Evolutionary conservation across 495 filamentous ascomycete species (phyloP).

Genomic region (Monascus purpureus): DNA sequence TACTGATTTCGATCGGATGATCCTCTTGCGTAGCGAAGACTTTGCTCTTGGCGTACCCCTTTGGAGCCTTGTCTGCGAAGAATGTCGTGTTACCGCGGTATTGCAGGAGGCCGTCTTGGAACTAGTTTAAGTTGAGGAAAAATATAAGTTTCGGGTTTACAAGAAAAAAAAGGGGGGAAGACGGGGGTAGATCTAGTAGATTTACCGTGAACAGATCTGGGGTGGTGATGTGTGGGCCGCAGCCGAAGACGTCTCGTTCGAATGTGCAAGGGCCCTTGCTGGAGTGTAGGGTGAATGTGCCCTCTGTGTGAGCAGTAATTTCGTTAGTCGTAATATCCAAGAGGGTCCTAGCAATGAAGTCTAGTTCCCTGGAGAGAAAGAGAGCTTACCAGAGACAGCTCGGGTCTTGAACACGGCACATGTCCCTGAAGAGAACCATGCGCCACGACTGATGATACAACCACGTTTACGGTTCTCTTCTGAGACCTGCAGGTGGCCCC

Average conservation of each 20-base stretch:
- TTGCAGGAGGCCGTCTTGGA: constrained; percentile 28
- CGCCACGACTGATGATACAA: constrained; percentile 55
- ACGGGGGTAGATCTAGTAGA: too few species aligned
- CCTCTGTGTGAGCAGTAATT: constrained; percentile 24
- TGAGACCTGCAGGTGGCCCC: constrained; percentile 45
- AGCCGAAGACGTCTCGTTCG: constrained; percentile 32
- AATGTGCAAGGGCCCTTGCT: constrained; percentile 46
- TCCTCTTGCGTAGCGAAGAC: constrained; percentile 20
- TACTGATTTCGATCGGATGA: constrained; percentile 24
- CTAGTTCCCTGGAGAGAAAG: too few species aligned
- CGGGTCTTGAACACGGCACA: constrained; percentile 54
- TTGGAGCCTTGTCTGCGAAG: constrained; percentile 44
- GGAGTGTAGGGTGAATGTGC: constrained; percentile 43
- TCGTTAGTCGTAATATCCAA: too few species aligned
- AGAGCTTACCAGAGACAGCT: constrained; percentile 22
- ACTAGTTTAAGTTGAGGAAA: constrained; percentile 10
- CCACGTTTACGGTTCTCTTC: constrained; percentile 38
- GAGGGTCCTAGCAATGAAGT: too few species aligned
- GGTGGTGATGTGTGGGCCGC: constrained; percentile 28
- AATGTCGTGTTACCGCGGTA: constrained; percentile 38
- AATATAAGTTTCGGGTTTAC: too few species aligned
- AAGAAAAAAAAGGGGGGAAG: too few species aligned
- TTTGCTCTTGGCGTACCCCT: constrained; percentile 28
- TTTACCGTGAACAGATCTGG: constrained; percentile 34
- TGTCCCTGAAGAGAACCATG: constrained; percentile 55